Base-by-base conservation (phyloP, 768 basidiomycete genomes). In the Mycena sanguinolenta region DNA sequence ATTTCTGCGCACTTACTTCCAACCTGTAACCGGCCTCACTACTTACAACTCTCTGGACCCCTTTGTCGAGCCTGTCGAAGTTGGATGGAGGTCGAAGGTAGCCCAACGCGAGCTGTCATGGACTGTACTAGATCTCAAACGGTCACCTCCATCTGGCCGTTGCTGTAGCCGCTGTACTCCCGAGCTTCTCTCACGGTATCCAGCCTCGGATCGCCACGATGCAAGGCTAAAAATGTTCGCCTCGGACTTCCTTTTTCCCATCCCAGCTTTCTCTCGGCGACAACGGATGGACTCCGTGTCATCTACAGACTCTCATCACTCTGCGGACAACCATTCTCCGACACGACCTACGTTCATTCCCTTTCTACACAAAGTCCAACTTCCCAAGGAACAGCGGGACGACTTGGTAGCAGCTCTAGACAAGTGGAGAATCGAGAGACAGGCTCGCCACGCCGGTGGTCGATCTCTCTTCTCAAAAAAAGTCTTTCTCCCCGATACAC, bases 71-170 rank as follows among this genome's bases (percentile, higher is more conserved):
- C 46, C 46, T 49, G 46, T 49, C 25, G 46, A 49, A 49, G n/a
- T 49, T 5, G 46, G 46, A 49, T 49, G 46, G 46, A 49, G 46
- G 6, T 49, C 46, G 25, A 49, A 49, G 46, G 46, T 23, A 14
- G 4, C 64, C 3, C 64, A 65, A 44, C 42, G 42, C 42, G 42
- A 44, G 42, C 42, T 44, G 42, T 44, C 42, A 13, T 44, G 42
- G 42, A 65, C 64, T 5, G 64, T 65, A 27, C 64, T 65, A 36
- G 44, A 65, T 25, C 55, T 65, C 64, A 34, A 65, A 12, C 42
- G 64, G 25, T 65, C 64, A 14, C 64, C 64, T 10, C 55, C 64
- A 27, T 58, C 64, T 3, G 55, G 44, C 7, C 55, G 64, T 13
- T 65, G 64, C 39, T 65, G 64, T 52, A 44, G 57, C 12, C 44